phyloP scores from a whole-genome alignment of 2,329 filamentous ascomycete species.

The Rugonectria rugulosa region DNA sequence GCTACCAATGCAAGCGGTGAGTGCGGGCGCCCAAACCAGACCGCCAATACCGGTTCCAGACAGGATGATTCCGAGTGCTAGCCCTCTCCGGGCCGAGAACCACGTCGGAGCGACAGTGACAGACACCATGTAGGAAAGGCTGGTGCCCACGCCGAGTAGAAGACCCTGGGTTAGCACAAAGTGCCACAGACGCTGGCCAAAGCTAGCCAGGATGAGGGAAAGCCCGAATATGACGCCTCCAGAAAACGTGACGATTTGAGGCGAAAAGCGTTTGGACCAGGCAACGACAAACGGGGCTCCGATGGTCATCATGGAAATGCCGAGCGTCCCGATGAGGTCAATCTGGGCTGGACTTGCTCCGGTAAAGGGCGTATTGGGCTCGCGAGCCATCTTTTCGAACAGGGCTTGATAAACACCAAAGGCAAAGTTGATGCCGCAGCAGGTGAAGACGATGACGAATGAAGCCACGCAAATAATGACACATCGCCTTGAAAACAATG shows the following conservation, averaged over 20 bases:
- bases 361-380: slow-evolving; percentile 4
- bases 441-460: slow-evolving; percentile 13
- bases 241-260: not conserved
- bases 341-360: slow-evolving; percentile 6
- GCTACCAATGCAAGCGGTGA: not conserved
- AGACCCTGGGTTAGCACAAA: slow-evolving; percentile 13
- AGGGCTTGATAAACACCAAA: slow-evolving; percentile 20
- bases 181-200: slow-evolving; percentile 10
- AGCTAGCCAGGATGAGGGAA: slow-evolving; percentile 8
- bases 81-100: not conserved
- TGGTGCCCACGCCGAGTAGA: slow-evolving; percentile 5
- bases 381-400: slow-evolving; percentile 12
- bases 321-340: slow-evolving; percentile 8
- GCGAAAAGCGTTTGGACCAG: slow-evolving; percentile 5
- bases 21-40: slow-evolving; percentile 10
- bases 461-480: not conserved
- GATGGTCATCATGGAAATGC: slow-evolving; percentile 9
- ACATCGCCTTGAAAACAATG: not conserved
- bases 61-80: slow-evolving; percentile 7
- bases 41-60: slow-evolving; percentile 13
- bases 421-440: slow-evolving; percentile 16
- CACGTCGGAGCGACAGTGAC: slow-evolving; percentile 5
- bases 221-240: slow-evolving; percentile 10
- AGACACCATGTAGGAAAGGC: slow-evolving; percentile 3
- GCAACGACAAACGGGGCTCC: slow-evolving; percentile 10